phyloP scores from a whole-genome alignment of 1,139 yeast species.

The Casaregolazyma lundiana region DNA sequence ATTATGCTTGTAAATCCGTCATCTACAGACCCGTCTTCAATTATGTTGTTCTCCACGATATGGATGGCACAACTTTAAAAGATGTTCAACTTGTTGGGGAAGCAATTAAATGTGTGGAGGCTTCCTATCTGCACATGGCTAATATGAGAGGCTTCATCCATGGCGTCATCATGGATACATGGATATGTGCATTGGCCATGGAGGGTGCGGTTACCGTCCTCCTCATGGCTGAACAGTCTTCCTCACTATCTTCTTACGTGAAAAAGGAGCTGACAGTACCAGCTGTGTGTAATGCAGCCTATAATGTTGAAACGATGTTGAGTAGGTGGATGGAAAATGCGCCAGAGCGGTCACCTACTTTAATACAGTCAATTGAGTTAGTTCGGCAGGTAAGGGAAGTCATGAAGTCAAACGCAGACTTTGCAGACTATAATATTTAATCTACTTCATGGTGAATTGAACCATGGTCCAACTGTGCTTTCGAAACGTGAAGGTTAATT shows the following conservation, averaged over 20 bases:
- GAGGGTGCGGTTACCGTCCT: constrained; percentile 1
- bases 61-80: constrained; percentile 10
- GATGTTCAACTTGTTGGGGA: constrained; percentile 12
- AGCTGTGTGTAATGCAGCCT: not conserved
- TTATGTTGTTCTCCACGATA: constrained; percentile 15
- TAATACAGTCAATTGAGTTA: constrained; percentile 3
- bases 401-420: not conserved
- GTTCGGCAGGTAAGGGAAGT: constrained; percentile 3
- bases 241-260: not conserved
- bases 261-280: constrained; percentile 1
- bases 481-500: constrained; percentile 6
- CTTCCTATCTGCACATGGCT: constrained; percentile 16
- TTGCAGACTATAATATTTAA: not conserved
- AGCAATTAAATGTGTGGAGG: constrained; percentile 16
- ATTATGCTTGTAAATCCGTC: constrained; percentile 20
- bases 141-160: constrained; percentile 17
- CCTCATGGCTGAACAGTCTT: constrained; percentile 2
- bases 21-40: constrained; percentile 19
- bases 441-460: constrained; percentile 1
- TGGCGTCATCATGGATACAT: constrained; percentile 18
- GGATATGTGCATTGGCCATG: constrained; percentile 18
- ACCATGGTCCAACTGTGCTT: constrained; percentile 18
- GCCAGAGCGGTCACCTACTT: constrained; percentile 7
- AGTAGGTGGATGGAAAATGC: constrained; percentile 7
- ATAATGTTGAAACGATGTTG: constrained; percentile 2